Evolutionary conservation across 352 stramenopile species (phyloP).

Genomic region (Phytophthora rubi): DNA sequence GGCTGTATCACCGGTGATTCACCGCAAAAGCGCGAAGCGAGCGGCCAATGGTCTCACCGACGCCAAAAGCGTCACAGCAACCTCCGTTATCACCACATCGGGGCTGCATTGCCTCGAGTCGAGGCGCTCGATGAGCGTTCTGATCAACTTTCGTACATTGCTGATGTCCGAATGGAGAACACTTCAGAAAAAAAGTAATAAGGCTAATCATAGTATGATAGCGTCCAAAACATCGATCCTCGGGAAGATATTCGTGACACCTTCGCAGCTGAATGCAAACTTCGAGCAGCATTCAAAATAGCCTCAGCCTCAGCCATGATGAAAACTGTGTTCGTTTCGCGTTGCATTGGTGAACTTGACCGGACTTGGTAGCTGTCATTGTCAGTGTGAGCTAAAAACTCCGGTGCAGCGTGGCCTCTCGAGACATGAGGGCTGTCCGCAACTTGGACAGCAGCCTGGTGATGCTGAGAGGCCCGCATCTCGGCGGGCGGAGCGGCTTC

Average conservation of each 20-base stretch:
- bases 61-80: conserved; percentile 11
- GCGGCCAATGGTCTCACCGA: conserved; percentile 17
- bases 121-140: neutral
- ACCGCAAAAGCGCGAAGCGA: conserved; percentile 3
- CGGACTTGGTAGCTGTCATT: neutral
- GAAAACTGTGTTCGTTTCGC: conserved; percentile 28
- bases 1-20: conserved; percentile 12
- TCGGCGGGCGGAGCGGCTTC: conserved; percentile 1
- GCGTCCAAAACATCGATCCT: neutral
- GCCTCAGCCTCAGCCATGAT: conserved; percentile 1
- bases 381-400: conserved; percentile 1
- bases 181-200: neutral
- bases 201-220: neutral
- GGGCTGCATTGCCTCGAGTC: neutral
- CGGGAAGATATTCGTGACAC: neutral
- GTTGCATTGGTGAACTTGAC: neutral
- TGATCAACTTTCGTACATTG: neutral
- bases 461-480: conserved; percentile 26
- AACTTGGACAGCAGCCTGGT: conserved; percentile 24
- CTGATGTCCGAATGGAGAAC: neutral
- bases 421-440: conserved; percentile 10
- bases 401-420: neutral
- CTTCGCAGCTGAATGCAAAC: neutral
- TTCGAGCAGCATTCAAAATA: conserved; percentile 17
- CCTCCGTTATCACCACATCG: neutral